Percentiles rank a stretch among this genome's conserved stretches.
Evolutionary conservation across 1,284 basidiomycete genomes (phyloP).

Genomic region (Schizophyllum commune): DNA sequence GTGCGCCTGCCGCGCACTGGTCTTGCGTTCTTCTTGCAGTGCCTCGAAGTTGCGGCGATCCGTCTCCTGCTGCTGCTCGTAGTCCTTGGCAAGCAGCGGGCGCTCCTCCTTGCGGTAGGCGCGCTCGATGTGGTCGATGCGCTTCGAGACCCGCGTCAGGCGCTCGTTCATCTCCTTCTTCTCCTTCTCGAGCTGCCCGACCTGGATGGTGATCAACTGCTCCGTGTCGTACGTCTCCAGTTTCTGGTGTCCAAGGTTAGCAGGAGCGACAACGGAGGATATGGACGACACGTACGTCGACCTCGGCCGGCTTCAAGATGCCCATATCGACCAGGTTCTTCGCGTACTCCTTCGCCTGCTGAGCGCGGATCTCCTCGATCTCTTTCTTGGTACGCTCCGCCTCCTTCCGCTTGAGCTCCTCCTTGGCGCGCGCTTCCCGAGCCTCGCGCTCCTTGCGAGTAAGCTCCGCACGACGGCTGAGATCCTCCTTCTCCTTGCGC

Average conservation of each 20-base stretch:
- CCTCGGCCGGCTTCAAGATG: conserved; percentile 74
- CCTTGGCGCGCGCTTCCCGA: neutral
- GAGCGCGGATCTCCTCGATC: conserved; percentile 84
- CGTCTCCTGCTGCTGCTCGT: conserved; percentile 76
- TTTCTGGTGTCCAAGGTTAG: too few relatives aligned
- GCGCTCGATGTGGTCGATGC: conserved; percentile 93
- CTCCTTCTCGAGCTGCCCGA: conserved; percentile 94
- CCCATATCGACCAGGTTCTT: conserved; percentile 82
- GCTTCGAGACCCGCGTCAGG: conserved; percentile 81
- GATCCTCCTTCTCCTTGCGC: conserved; percentile 88
- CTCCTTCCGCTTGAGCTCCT: conserved; percentile 57
- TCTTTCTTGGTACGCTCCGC: conserved; percentile 62
- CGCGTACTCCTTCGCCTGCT: conserved; percentile 70
- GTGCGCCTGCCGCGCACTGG: conserved; percentile 58
- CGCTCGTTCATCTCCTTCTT: conserved; percentile 85
- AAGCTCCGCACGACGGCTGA: conserved; percentile 70
- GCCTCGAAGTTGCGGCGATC: conserved; percentile 70
- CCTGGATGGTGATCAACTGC: conserved; percentile 86
- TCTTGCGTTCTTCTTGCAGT: conserved; percentile 55
- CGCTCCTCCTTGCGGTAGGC: conserved; percentile 94
- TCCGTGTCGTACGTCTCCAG: conserved; percentile 84
- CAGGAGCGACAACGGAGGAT: too few relatives aligned
- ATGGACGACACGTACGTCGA: conserved; percentile 48
- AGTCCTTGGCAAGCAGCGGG: conserved; percentile 82
- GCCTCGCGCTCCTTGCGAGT: conserved; percentile 41